Evolutionary conservation across 2,329 filamentous ascomycete species (phyloP), one percentile per base, ranked within the genome.

Genomic region (Calonectria pseudoturangicola): DNA sequence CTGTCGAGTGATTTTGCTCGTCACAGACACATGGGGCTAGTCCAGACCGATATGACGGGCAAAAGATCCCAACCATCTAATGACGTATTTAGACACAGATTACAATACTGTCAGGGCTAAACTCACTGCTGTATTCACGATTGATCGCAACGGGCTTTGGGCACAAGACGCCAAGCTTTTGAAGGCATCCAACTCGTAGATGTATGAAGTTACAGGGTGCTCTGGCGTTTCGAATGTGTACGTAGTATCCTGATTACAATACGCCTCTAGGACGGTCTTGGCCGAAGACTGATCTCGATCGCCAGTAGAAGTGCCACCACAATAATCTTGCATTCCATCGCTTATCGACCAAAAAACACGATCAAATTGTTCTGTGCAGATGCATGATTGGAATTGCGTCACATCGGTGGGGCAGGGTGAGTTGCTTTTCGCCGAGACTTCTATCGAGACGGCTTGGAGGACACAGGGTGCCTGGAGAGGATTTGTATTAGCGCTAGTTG

Each of bases 171-270:
- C 27, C 13, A 64, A 28, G 8, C 43, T 2, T 30, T 18, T 64
- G 18, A 64, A 64, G 27, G 43, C 60, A 48, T 64, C 60, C 39
- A 64, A 16, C 27, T 64, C 60, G 16, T 64, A 48, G 18, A 48
- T 64, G 60, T 48, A 64, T 4, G 41, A 48, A 33, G 60, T 47
- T 9, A 48, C 60, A 0, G 60, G 27, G 25, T 48, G 18, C 60
- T 45, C 13, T 15, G 60, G 39, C 9, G 60, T 47, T 28, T n/a
- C 10, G 8, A 64, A 48, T 8, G 39, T 47, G 27, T 21, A 47
- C 1, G 60, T 64, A 33, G 41, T 47, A 28, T 48, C 60, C 60
- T 64, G 60, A 36, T 47, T 48, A 27, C 60, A 47, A 64, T 64
- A 47, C 13, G 60, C 60, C 41, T 48, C 18, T 10, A 64, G 30